Conservation (phyloP, 2,329 filamentous ascomycete genomes). For the Epichloe sibirici region DNA sequence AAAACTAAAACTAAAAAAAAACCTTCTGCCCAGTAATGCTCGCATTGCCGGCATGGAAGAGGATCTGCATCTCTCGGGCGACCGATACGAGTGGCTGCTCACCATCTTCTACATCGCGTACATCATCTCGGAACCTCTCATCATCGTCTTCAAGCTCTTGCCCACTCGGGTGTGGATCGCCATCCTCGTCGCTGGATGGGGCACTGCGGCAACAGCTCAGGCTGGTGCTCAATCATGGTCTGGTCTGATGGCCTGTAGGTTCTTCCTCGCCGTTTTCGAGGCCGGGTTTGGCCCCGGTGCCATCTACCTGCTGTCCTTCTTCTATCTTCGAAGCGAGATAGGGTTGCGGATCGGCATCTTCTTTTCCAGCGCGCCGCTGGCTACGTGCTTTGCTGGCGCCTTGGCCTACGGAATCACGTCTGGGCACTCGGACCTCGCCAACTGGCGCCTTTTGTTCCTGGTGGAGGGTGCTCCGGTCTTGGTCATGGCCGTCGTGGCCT, state of each 20-base stretch:
- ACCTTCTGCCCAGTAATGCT: constrained; percentile 8
- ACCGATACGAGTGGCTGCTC: constrained; percentile 11
- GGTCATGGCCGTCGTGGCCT: constrained; percentile 18
- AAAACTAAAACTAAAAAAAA: background rate
- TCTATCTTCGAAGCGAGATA: constrained; percentile 23
- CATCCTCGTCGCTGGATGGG: constrained; percentile 7
- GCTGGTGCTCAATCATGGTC: constrained; percentile 33
- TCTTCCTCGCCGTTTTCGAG: constrained; percentile 25
- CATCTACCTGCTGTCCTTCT: constrained; percentile 23
- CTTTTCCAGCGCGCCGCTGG: constrained; percentile 47
- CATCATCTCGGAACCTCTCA: constrained; percentile 9
- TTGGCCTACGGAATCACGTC: constrained; percentile 54
- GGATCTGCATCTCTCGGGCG: constrained; percentile 10
- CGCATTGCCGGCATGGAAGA: constrained; percentile 11
- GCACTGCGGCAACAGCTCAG: constrained; percentile 22
- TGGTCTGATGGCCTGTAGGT: constrained; percentile 30
- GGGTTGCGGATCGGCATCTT: constrained; percentile 26
- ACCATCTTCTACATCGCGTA: constrained; percentile 14
- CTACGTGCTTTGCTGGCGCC: constrained; percentile 54
- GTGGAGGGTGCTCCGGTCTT: constrained; percentile 30
- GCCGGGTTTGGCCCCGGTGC: constrained; percentile 21
- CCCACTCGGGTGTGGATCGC: constrained; percentile 4
- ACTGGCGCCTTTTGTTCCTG: constrained; percentile 54
- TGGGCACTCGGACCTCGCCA: constrained; percentile 39
- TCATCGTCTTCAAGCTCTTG: constrained; percentile 7